A percentile compares a stretch with the other conserved stretches of the same genome.
phyloP scores from a whole-genome alignment of 129 eudicot genomes.

The Artemisia annua region DNA sequence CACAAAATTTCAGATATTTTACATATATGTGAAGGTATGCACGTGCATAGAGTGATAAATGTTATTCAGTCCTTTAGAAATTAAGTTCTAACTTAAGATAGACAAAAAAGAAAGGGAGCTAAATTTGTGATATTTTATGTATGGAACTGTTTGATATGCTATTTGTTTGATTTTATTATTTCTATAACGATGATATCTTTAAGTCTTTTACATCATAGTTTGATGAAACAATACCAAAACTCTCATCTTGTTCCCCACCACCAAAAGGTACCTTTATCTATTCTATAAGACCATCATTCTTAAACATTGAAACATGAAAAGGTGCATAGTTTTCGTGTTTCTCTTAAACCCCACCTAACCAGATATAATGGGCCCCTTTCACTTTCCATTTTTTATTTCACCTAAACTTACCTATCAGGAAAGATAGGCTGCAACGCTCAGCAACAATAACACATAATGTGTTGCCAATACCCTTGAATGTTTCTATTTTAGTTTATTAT shows the following conservation, averaged over 20 bases:
- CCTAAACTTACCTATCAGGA: slow-evolving; percentile 24
- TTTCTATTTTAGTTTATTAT: slow-evolving; percentile 4
- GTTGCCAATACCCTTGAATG: slow-evolving; percentile 6
- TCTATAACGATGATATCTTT: slow-evolving; percentile 19
- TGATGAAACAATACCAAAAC: slow-evolving; percentile 14
- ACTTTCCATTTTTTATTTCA: slow-evolving; percentile 17
- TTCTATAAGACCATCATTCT: slow-evolving; percentile 30
- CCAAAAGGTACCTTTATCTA: slow-evolving; percentile 20
- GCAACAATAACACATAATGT: slow-evolving; percentile 8
- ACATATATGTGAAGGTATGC: background rate
- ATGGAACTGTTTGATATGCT: background rate
- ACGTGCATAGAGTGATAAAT: background rate
- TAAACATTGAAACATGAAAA: slow-evolving; percentile 33
- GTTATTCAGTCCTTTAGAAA: slow-evolving; percentile 4
- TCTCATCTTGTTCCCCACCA: slow-evolving; percentile 23
- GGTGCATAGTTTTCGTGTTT: slow-evolving; percentile 42
- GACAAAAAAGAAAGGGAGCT: background rate
- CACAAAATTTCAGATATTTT: background rate
- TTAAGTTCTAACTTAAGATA: background rate
- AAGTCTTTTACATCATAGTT: slow-evolving; percentile 27
- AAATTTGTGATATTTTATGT: background rate
- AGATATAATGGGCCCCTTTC: slow-evolving; percentile 52
- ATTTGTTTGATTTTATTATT: slow-evolving; percentile 6
- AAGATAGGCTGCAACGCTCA: slow-evolving; percentile 24
- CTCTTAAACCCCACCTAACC: slow-evolving; percentile 39